These are phyloP conservation scores for Saccharomycopsis fermentans DNA, from an alignment of 805 yeast species.

Conservation along the genomic window DNA sequence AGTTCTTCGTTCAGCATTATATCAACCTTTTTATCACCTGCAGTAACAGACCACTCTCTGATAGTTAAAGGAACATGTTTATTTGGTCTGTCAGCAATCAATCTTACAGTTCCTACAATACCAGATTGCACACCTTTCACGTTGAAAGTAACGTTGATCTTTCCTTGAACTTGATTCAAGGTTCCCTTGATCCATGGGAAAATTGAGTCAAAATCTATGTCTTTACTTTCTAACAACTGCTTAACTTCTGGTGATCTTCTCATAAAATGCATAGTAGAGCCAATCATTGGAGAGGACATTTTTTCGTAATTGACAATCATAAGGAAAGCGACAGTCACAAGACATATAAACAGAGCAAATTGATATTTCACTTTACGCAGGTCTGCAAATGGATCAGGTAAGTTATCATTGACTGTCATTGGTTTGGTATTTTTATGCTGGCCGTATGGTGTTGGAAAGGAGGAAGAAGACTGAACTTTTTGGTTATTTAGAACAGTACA, in stretches of 20 bases:
- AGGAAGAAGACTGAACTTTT: not conserved
- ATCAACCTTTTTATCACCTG: conserved; percentile 37
- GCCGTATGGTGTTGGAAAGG: not conserved
- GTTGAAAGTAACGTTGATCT: conserved; percentile 60
- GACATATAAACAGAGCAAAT: conserved; percentile 43
- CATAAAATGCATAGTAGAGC: conserved; percentile 75
- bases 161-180: conserved; percentile 73
- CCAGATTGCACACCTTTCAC: conserved; percentile 54
- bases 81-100: conserved; percentile 63
- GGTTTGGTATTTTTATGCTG: conserved; percentile 24
- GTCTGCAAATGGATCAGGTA: conserved; percentile 70
- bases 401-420: conserved; percentile 62
- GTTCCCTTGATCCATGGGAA: conserved; percentile 89
- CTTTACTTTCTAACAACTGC: conserved; percentile 51
- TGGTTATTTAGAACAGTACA: not conserved
- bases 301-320: conserved; percentile 90
- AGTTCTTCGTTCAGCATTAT: conserved; percentile 36
- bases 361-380: conserved; percentile 41
- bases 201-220: conserved; percentile 54
- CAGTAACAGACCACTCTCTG: conserved; percentile 50
- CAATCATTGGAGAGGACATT: conserved; percentile 77
- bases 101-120: conserved; percentile 40
- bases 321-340: conserved; percentile 45
- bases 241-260: conserved; percentile 64
- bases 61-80: conserved; percentile 48